phyloP scores from a whole-genome alignment of 2,329 filamentous ascomycete species.

The Geosmithia flava region DNA sequence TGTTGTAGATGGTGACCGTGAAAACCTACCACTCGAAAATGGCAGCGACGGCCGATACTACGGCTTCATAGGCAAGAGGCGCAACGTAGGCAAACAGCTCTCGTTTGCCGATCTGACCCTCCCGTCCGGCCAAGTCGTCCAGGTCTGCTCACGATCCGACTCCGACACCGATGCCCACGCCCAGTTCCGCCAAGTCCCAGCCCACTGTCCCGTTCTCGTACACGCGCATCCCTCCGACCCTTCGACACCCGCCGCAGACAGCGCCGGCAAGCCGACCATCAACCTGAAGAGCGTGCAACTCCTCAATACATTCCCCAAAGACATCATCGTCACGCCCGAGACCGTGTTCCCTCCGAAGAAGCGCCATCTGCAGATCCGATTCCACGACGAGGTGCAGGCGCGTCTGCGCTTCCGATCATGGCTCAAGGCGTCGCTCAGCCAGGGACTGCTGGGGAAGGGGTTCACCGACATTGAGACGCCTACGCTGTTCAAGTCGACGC shows the following conservation, averaged over 20 bases:
- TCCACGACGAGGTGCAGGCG: slow-evolving; percentile 51
- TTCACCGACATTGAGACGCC: slow-evolving; percentile 86
- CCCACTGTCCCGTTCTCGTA: slow-evolving; percentile 40
- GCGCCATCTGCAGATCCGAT: slow-evolving; percentile 77
- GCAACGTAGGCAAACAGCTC: slow-evolving; percentile 55
- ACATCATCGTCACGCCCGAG: slow-evolving; percentile 65
- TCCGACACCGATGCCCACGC: slow-evolving; percentile 22
- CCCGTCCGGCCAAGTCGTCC: slow-evolving; percentile 25
- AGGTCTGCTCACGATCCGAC: slow-evolving; percentile 28
- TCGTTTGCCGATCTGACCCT: slow-evolving; percentile 52
- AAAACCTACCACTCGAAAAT: slow-evolving; percentile 8
- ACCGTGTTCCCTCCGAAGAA: slow-evolving; percentile 63
- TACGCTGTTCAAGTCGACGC: slow-evolving; percentile 91
- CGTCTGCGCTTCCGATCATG: slow-evolving; percentile 60
- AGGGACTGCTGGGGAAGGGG: slow-evolving; percentile 38
- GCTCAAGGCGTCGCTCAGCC: slow-evolving; percentile 38
- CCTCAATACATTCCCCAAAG: slow-evolving; percentile 28
- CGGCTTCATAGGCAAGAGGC: slow-evolving; percentile 61
- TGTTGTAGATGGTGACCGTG: slow-evolving; percentile 12
- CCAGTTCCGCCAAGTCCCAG: slow-evolving; percentile 30
- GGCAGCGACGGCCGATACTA: slow-evolving; percentile 8
- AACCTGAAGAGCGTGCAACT: slow-evolving; percentile 45
- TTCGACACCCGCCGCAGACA: slow-evolving; percentile 6
- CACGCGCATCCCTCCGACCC: slow-evolving; percentile 20
- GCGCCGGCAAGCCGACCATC: slow-evolving; percentile 36